Base-by-base conservation (phyloP, 2,329 filamentous ascomycete species). In the Ophiostoma piceae region DNA sequence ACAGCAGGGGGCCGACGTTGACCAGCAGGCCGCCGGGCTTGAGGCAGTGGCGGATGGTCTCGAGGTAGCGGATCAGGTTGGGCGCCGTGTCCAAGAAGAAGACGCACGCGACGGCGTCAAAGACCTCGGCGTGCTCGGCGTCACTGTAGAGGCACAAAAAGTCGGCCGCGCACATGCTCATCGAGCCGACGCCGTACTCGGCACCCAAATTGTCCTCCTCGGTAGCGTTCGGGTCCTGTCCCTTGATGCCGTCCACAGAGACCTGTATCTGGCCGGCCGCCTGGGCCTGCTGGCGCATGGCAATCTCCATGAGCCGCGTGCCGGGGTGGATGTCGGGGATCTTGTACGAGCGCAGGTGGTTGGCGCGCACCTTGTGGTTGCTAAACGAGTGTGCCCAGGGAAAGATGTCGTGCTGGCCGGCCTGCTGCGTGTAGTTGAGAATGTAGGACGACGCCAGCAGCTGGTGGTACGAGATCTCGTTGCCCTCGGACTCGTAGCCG, bases 81-180 rank as follows among this genome's bases (percentile, higher is more conserved):
- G 94, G 94, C 2, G 95, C 95, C 1, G 95, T 99, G 78, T 99
- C 96, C 71, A 99, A 90, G 81, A 99, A 99, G 81, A 98, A 99
- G 12, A 97, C 91, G 2, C 91, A 92, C 0, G 92, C 88, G 1
- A 98, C 92, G 0, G 90, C 93, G 75, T 97, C 89, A 78, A 93
- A 98, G 0, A 79, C 75, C 0, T 84, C 84, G 9, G 80, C 79
- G 74, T 91, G 86, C 0, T 85, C 84, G 0, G 85, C 82, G 71
- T 89, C 84, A 35, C 84, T 85, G 78, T 99, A 99, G 0, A 94
- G 79, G n/a, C 92, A 90, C 70, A 96, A 86, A 76, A 99, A 99
- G 77, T 99, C 95, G 3, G 92, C 93, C 0, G 94, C 91, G 29
- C 90, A 90, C 94, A 99, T 98, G 76, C 88, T 88, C 92, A 99